These are phyloP conservation scores for Benincasa hispida DNA, from an alignment of 306 rosid genomes.

Conservation along the genomic window DNA sequence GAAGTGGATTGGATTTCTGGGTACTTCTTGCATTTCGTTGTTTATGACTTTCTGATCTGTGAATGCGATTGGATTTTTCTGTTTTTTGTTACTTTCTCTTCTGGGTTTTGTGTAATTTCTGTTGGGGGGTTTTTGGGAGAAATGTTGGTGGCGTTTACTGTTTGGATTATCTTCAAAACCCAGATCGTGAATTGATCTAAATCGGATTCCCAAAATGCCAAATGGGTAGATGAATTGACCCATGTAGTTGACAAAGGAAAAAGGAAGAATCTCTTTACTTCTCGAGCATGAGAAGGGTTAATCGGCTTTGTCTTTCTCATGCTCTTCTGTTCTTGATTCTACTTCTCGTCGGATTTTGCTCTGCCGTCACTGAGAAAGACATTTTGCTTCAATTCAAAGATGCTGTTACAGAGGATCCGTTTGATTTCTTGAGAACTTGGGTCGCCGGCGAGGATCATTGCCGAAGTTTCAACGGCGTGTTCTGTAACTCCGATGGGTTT, in stretches of 20 bases:
- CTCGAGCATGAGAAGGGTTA: slow-evolving; percentile 77
- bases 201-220: slow-evolving; percentile 41
- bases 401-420: slow-evolving; percentile 60
- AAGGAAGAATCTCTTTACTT: slow-evolving; percentile 5
- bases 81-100: neutral
- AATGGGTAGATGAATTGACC: slow-evolving; percentile 51
- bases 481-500: slow-evolving; percentile 55
- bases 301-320: slow-evolving; percentile 45
- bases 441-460: slow-evolving; percentile 56
- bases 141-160: slow-evolving; percentile 18
- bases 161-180: slow-evolving; percentile 20
- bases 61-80: neutral
- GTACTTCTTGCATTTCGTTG: slow-evolving; percentile 17
- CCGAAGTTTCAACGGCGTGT: slow-evolving; percentile 44
- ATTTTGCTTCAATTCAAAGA: slow-evolving; percentile 86
- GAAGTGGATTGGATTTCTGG: slow-evolving; percentile 4
- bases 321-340: slow-evolving; percentile 47
- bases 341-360: slow-evolving; percentile 25
- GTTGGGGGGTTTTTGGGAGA: slow-evolving; percentile 15
- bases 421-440: slow-evolving; percentile 52
- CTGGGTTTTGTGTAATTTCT: slow-evolving; percentile 13
- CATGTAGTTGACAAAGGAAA: neutral
- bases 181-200: slow-evolving; percentile 19
- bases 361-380: slow-evolving; percentile 50
- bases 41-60: slow-evolving; percentile 1